Conservation (phyloP, 495 filamentous ascomycete species). For the Aspergillus hancockii region DNA sequence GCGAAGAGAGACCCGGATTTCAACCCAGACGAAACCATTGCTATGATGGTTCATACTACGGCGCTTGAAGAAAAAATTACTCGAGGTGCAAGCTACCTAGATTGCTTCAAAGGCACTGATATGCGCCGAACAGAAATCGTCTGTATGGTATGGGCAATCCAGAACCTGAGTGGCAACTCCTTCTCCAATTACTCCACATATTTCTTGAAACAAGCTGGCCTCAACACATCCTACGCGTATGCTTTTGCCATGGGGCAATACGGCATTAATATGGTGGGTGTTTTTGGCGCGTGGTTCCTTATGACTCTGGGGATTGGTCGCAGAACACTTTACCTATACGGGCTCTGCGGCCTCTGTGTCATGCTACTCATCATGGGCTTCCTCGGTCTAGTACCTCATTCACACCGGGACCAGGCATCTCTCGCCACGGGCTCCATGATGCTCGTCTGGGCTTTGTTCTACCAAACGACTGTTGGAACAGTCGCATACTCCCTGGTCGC, state of each 20-base stretch:
- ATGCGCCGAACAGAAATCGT: conserved; percentile 76
- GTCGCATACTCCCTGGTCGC: conserved; percentile 78
- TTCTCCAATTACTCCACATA: conserved; percentile 82
- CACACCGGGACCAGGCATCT: conserved; percentile 52
- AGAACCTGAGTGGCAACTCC: conserved; percentile 75
- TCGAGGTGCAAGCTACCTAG: conserved; percentile 65
- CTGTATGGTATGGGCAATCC: conserved; percentile 81
- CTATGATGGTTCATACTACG: conserved; percentile 84
- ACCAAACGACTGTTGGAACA: conserved; percentile 75
- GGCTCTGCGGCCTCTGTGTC: conserved; percentile 61
- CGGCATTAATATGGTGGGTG: conserved; percentile 71
- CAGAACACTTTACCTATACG: conserved; percentile 68
- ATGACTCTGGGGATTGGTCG: conserved; percentile 71
- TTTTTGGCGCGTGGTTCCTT: conserved; percentile 72
- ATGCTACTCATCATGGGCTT: conserved; percentile 77
- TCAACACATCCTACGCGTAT: conserved; percentile 59
- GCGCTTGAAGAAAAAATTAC: conserved; percentile 72
- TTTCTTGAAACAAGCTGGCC: conserved; percentile 74
- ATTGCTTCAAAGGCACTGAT: conserved; percentile 77
- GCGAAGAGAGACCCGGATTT: conserved; percentile 58
- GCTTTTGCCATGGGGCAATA: conserved; percentile 74
- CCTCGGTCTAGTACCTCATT: conserved; percentile 61
- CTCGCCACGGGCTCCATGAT: conserved; percentile 72
- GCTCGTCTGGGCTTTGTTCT: conserved; percentile 71
- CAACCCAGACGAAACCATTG: conserved; percentile 71